Evolutionary conservation across 495 filamentous ascomycete genomes (phyloP), one percentile per base, ranked within the genome.

Genomic region (Hypoxylon trugodes): DNA sequence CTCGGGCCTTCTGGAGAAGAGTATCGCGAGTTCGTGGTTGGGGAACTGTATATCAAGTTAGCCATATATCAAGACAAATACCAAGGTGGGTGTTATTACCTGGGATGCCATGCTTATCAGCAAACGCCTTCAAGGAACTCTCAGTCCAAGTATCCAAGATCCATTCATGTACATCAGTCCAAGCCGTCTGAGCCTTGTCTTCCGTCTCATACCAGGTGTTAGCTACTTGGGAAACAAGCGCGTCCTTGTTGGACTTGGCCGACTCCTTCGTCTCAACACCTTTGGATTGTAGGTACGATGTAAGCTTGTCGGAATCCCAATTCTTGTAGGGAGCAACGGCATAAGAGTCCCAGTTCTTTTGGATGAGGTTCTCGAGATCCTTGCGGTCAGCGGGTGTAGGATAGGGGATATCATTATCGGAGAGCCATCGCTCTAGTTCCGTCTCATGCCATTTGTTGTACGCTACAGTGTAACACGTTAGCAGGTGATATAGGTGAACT

Each of bases 361-460:
- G 90, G 53, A 98, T 89, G 10, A 92, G 76, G 63, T 86, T 89
- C 73, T 95, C 90, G 6, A 96, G 87, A 49, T 93, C 88, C 60
- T 89, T 91, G 68, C 92, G 90, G 70, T 95, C 91, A n/a, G 92
- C 88, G 12, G 90, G 87, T 4, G 84, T 86, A 21, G 92, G 89
- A 68, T 93, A 92, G 6, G 93, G 91, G 54, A 98, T 84, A 74
- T 96, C 85, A 77, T 98, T 86, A 68, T 98, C 95, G 19, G 90
- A 90, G 56, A 98, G 89, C 95, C 95, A 98, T 69, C 95, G 84
- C 80, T 98, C 94, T 8, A 98, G 85, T 81, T 98, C 95, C 5
- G 91, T 96, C 79, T 97, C 88, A 73, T 98, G 94, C 95, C 95
- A 98, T 73, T 94, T 97, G 80, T 97, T 97, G 84, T 98, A 98